Percentiles rank a stretch among this genome's conserved stretches.
phyloP scores from a whole-genome alignment of 441 rosid genomes.

The Populus trichocarpa region DNA sequence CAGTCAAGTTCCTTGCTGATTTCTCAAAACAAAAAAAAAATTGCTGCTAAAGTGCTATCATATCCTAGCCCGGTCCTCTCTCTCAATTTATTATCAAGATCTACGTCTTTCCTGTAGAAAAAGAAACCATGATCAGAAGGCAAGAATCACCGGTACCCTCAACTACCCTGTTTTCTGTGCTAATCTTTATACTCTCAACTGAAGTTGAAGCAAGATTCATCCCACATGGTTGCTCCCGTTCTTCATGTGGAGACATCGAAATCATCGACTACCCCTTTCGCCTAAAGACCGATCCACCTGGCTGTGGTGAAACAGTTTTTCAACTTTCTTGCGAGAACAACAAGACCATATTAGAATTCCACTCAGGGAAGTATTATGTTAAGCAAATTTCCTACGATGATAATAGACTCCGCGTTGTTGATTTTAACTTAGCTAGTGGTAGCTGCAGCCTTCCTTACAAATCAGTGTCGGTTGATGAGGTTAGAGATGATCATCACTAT shows the following conservation, averaged over 20 bases:
- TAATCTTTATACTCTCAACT: slow-evolving; percentile 1
- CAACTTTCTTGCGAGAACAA: slow-evolving; percentile 32
- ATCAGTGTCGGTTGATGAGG: slow-evolving; percentile 15
- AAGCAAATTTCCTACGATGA: slow-evolving; percentile 19
- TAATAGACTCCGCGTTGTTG: slow-evolving; percentile 25
- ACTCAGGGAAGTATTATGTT: slow-evolving; percentile 28
- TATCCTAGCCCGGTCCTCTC: background rate
- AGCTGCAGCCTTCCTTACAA: slow-evolving; percentile 25
- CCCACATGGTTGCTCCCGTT: slow-evolving; percentile 19
- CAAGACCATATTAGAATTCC: slow-evolving; percentile 23
- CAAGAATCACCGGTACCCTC: slow-evolving; percentile 4
- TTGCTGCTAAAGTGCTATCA: no score
- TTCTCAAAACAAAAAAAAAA: no score
- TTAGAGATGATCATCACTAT: slow-evolving; percentile 11
- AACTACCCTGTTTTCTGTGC: background rate
- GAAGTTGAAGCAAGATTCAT: slow-evolving; percentile 17
- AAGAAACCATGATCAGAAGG: slow-evolving; percentile 1
- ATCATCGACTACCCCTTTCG: slow-evolving; percentile 32
- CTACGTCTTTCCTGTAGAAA: background rate
- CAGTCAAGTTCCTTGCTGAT: background rate
- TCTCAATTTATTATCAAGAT: background rate
- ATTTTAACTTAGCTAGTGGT: slow-evolving; percentile 28
- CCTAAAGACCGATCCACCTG: slow-evolving; percentile 22
- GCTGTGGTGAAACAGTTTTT: slow-evolving; percentile 22
- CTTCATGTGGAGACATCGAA: slow-evolving; percentile 32